Conservation (phyloP, 2,329 filamentous ascomycete genomes). For the Pyrenophora tritici-repentis region DNA sequence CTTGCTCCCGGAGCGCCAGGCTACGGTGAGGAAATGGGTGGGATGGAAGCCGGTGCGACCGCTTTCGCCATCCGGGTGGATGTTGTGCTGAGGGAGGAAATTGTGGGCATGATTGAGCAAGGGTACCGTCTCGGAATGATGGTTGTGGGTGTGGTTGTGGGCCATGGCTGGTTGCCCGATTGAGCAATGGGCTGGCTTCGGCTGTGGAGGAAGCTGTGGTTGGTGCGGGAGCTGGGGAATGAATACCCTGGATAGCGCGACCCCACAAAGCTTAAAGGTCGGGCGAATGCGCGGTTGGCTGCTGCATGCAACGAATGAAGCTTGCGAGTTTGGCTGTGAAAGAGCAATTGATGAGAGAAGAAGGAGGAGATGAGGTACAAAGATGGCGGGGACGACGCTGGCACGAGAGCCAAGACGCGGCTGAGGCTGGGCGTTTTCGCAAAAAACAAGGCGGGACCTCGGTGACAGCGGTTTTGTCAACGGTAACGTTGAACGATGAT, state of each 20-base stretch:
- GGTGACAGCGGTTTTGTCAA: background rate
- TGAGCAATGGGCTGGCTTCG: background rate
- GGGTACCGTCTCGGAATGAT: conserved; percentile 34
- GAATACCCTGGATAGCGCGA: background rate
- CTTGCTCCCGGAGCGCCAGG: conserved; percentile 66
- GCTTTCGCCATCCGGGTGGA: conserved; percentile 65
- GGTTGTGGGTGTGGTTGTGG: conserved; percentile 15
- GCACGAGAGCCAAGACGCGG: conserved; percentile 8
- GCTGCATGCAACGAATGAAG: background rate
- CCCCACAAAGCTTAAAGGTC: background rate
- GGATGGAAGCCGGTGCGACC: conserved; percentile 69
- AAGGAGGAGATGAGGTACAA: conserved; percentile 7
- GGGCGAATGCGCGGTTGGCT: background rate
- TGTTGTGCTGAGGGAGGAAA: conserved; percentile 42
- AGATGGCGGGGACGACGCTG: conserved; percentile 10
- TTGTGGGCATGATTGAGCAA: conserved; percentile 27
- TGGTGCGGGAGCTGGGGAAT: background rate
- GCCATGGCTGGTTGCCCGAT: conserved; percentile 1
- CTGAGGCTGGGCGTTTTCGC: conserved; percentile 5
- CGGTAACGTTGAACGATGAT: background rate
- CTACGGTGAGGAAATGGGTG: conserved; percentile 65
- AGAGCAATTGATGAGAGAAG: background rate
- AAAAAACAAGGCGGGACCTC: conserved; percentile 5
- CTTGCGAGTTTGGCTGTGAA: background rate
- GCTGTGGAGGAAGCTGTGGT: background rate